A percentile compares a stretch with the other conserved stretches of the same genome.
Evolutionary conservation across 768 basidiomycete genomes (phyloP).

Genomic region (Podaxis sp.): DNA sequence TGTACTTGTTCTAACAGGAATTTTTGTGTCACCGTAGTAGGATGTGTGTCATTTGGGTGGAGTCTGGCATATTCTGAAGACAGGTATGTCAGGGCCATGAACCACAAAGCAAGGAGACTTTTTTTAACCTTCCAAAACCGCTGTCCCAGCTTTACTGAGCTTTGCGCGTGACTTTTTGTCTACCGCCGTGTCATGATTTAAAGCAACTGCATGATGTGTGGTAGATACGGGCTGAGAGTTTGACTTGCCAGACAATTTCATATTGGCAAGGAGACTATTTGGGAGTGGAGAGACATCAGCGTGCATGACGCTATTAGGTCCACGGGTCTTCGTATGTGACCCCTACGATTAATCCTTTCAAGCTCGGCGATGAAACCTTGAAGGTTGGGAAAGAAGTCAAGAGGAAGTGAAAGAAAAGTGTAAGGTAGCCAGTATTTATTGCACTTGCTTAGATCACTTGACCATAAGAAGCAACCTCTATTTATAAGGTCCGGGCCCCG

Average conservation of each 20-base stretch:
- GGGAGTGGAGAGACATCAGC: conserved; percentile 5
- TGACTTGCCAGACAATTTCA: not conserved
- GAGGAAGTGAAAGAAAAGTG: not conserved
- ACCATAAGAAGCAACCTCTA: not conserved
- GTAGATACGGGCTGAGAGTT: not conserved
- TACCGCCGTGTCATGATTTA: not conserved
- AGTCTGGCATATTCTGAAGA: conserved; percentile 2
- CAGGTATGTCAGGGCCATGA: not conserved
- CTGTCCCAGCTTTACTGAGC: not conserved
- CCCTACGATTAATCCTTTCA: not conserved
- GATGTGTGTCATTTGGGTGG: conserved; percentile 11
- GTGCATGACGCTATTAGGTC: not conserved
- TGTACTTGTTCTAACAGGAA: not conserved
- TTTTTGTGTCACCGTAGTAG: conserved; percentile 1
- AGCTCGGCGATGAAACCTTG: not conserved
- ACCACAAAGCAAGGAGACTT: not conserved
- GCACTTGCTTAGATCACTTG: not conserved
- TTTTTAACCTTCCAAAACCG: not conserved
- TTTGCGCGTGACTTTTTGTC: not conserved
- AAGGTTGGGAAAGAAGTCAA: not conserved
- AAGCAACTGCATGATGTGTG: not conserved
- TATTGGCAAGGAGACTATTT: not conserved
- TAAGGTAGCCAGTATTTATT: not conserved
- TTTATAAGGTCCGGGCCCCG: not conserved
- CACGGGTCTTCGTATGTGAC: not conserved